Conservation (phyloP, 2,329 filamentous ascomycete species). For the Penicillium hesseltinei region DNA sequence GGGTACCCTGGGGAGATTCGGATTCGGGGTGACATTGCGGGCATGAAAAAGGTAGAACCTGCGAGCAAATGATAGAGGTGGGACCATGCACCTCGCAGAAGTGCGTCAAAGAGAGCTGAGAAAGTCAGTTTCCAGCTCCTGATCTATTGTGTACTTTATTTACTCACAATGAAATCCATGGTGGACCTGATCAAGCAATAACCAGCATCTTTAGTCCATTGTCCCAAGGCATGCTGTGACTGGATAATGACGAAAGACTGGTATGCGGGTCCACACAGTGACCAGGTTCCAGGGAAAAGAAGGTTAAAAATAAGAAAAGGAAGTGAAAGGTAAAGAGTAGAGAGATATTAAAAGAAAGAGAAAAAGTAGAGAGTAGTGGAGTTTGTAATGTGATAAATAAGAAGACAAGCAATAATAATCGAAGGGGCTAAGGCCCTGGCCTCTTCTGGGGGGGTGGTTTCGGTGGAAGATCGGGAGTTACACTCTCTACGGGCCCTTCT, state of each 20-base stretch:
- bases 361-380: background rate
- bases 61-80: constrained; percentile 61
- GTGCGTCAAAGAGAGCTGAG: constrained; percentile 60
- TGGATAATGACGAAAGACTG: constrained; percentile 21
- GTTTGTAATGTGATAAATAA: constrained; percentile 4
- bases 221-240: constrained; percentile 31
- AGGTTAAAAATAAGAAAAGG: background rate
- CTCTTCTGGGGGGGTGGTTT: constrained; percentile 4
- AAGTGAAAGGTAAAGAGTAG: constrained; percentile 4
- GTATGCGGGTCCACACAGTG: constrained; percentile 21
- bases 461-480: constrained; percentile 17
- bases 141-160: background rate
- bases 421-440: constrained; percentile 7
- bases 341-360: constrained; percentile 1
- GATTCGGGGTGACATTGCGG: constrained; percentile 49
- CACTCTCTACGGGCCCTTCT: background rate
- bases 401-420: constrained; percentile 9
- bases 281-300: constrained; percentile 22
- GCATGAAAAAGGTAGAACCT: constrained; percentile 56
- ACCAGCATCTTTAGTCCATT: constrained; percentile 31
- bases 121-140: constrained; percentile 4
- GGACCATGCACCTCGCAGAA: constrained; percentile 64
- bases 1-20: constrained; percentile 37
- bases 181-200: constrained; percentile 13
- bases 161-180: constrained; percentile 49